Evolutionary conservation across 2,329 filamentous ascomycete genomes (phyloP).

Genomic region (Teratosphaeria destructans): DNA sequence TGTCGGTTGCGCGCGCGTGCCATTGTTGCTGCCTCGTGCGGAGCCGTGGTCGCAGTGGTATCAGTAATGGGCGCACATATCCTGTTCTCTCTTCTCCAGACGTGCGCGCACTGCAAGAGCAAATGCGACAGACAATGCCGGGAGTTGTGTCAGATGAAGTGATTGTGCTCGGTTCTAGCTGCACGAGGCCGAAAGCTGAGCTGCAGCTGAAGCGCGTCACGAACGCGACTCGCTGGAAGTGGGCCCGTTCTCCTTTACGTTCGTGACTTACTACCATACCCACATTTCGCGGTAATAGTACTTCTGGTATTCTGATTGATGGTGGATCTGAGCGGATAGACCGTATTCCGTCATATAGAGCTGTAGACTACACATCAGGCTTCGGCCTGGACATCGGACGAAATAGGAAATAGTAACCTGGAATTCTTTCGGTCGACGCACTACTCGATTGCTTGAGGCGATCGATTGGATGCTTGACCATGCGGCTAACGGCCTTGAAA

Average conservation of each 20-base stretch:
- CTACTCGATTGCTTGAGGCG: too few relatives aligned
- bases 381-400: too few relatives aligned
- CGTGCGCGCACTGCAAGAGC: neutral
- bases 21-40: neutral
- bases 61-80: neutral
- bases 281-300: too few relatives aligned
- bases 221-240: neutral
- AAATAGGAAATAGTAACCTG: too few relatives aligned
- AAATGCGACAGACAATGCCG: neutral
- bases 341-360: too few relatives aligned
- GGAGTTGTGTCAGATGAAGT: neutral
- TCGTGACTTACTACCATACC: neutral
- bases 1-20: constrained; percentile 5
- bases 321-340: too few relatives aligned
- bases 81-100: neutral
- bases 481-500: too few relatives aligned
- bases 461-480: too few relatives aligned
- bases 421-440: too few relatives aligned
- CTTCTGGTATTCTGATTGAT: too few relatives aligned
- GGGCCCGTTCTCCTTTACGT: neutral
- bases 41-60: neutral
- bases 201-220: neutral
- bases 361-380: too few relatives aligned
- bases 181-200: neutral
- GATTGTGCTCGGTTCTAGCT: neutral